Percentiles rank a stretch among this genome's conserved stretches.
These are phyloP conservation scores for Tylopilus cervinicoccineus DNA, from an alignment of 768 basidiomycete species.

Conservation along the genomic window DNA sequence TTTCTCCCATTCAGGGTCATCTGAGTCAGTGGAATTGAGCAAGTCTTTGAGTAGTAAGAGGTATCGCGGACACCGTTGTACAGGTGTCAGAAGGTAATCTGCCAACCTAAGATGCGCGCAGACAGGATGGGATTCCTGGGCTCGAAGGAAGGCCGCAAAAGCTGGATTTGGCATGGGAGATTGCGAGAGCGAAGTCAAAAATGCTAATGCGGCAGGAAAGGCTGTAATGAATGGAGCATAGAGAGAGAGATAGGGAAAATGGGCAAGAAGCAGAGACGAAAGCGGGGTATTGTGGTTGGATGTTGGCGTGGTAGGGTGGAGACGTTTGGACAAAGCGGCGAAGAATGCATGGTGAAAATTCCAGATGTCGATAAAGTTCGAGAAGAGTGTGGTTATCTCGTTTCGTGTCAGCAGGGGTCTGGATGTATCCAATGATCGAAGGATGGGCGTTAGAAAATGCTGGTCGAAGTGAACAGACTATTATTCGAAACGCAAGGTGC, in stretches of 20 bases:
- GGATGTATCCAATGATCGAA: conserved; percentile 65
- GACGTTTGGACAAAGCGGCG: conserved; percentile 49
- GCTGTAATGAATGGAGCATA: conserved; percentile 83
- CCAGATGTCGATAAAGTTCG: conserved; percentile 91
- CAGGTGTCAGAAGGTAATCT: conserved; percentile 83
- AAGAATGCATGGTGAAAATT: conserved; percentile 79
- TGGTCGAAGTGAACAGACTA: conserved; percentile 26
- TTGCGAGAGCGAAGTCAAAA: conserved; percentile 52
- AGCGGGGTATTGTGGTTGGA: conserved; percentile 37
- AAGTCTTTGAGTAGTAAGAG: conserved; percentile 81
- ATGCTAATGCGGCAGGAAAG: conserved; percentile 62
- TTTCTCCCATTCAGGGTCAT: conserved; percentile 63
- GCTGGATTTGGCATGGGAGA: conserved; percentile 36
- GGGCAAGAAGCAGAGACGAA: conserved; percentile 64
- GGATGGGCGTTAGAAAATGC: conserved; percentile 82
- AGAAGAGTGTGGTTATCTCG: conserved; percentile 72
- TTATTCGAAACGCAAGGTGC: neutral
- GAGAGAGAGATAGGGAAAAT: conserved; percentile 85
- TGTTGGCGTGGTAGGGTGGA: conserved; percentile 19
- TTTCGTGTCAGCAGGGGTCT: conserved; percentile 66
- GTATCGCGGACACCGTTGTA: conserved; percentile 87
- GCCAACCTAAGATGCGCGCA: conserved; percentile 74
- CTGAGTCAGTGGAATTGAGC: conserved; percentile 57
- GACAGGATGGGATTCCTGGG: conserved; percentile 62
- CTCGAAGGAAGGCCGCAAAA: conserved; percentile 61